Evolutionary conservation across 169 alveolate genomes (phyloP).

Genomic region (Plasmodium vivax): DNA sequence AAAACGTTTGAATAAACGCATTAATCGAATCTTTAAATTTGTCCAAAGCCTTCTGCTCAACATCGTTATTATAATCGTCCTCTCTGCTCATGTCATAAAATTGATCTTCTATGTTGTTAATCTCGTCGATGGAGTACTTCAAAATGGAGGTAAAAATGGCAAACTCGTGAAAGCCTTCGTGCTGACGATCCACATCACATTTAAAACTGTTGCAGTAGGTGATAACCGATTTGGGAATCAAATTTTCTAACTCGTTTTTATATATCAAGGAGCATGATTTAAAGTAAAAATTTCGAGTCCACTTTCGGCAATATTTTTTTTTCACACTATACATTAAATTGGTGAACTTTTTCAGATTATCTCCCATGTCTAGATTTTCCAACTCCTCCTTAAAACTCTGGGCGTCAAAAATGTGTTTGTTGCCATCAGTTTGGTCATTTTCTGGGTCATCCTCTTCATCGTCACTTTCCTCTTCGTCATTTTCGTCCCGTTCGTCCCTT

Average conservation of each 20-base stretch:
- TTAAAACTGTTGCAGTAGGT: slow-evolving; percentile 61
- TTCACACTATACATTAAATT: slow-evolving; percentile 66
- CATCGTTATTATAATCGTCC: slow-evolving; percentile 1
- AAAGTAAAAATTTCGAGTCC: slow-evolving; percentile 62
- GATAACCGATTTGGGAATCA: slow-evolving; percentile 51
- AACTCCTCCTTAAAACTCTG: slow-evolving; percentile 55
- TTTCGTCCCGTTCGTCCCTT: background rate
- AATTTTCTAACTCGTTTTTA: slow-evolving; percentile 59
- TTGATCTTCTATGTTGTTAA: slow-evolving; percentile 55
- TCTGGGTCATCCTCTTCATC: slow-evolving; percentile 14
- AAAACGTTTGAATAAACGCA: slow-evolving; percentile 31
- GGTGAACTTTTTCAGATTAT: slow-evolving; percentile 46
- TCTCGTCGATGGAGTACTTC: slow-evolving; percentile 35
- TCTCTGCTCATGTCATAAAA: slow-evolving; percentile 12
- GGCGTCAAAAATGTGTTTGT: slow-evolving; percentile 6
- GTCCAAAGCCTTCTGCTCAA: background rate
- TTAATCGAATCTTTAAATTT: slow-evolving; percentile 31
- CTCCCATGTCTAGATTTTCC: slow-evolving; percentile 36
- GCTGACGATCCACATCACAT: slow-evolving; percentile 10
- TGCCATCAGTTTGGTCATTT: background rate
- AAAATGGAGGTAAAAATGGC: slow-evolving; percentile 24
- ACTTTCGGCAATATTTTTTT: slow-evolving; percentile 54
- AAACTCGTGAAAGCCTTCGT: slow-evolving; percentile 47
- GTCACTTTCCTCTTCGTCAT: slow-evolving; percentile 5
- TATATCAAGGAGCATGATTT: slow-evolving; percentile 59